Base-by-base conservation (phyloP, 306 rosid genomes). In the Nissolia schottii region DNA sequence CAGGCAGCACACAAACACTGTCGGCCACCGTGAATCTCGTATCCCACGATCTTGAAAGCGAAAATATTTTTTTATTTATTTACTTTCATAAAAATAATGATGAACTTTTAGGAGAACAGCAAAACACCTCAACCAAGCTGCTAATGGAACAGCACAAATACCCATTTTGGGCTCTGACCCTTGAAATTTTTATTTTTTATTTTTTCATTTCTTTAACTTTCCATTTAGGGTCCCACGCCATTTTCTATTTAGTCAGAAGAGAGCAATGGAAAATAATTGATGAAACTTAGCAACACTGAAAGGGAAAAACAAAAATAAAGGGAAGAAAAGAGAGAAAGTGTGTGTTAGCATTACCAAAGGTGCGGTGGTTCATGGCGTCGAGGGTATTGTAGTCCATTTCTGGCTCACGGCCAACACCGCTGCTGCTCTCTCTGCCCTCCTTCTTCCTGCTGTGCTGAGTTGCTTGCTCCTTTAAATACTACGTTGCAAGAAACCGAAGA, bases 211-310 rank as follows among this genome's bases (percentile, higher is more conserved):
- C 5, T 34, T 34, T 34, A 0, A 11, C 38, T 1, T 32, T 4
- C 11, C 31, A n/a, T 71, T 6, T 53, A 27, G 69, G 79, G 75
- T 56, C 73, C 77, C 77, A 72, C 63, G 9, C 28, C n/a, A 29
- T 34, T 35, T 55, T 7, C 7, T 28, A 29, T 7, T 40, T 25
- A 41, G 35, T 19, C 25, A 46, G 18, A 28, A 18, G 70, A 9
- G 18, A 23, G 60, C 68, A 61, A 24, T 9, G 43, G 67, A 37
- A 68, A 31, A 51, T 19, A 4, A 35, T 9, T 46, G 46, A 13
- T 9, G 62, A 20, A 64, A 57, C 13, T 6, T 8, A 49, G n/a
- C 3, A 10, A 10, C 19, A 6, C n/a, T 22, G 5, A 12, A 45
- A 6, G 31, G 12, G 8, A 41, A 9, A 37, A 14, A 37, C 9